phyloP scores from a whole-genome alignment of 805 yeast genomes.

The Alloascoidea hylecoeti region DNA sequence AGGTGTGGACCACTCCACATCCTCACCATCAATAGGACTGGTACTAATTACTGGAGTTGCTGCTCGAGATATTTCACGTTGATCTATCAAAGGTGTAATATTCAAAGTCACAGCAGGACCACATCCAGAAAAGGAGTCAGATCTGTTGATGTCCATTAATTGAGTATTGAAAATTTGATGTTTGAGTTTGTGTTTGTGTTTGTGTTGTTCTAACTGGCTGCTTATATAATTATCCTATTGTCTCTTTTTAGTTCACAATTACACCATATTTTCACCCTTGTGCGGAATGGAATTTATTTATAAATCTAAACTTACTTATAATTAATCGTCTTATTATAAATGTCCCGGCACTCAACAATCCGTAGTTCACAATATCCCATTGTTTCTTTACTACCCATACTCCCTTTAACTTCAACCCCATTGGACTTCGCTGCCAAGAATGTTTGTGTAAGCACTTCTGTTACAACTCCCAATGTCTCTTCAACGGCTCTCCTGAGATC shows the following conservation, averaged over 20 bases:
- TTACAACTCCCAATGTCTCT: conserved; percentile 22
- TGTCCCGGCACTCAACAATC: not conserved
- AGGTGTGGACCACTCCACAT: not conserved
- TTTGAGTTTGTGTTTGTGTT: too few species aligned
- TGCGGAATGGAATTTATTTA: too few species aligned
- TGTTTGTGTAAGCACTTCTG: conserved; percentile 27
- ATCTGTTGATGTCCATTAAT: too few species aligned
- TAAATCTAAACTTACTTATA: too few species aligned
- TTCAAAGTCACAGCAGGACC: not conserved
- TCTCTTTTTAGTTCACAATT: too few species aligned
- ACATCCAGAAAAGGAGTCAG: not conserved
- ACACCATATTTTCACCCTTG: too few species aligned
- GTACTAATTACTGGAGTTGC: conserved; percentile 1
- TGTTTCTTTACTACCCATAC: conserved; percentile 21
- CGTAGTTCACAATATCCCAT: conserved; percentile 1
- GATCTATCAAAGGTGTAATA: too few species aligned
- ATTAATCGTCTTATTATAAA: too few species aligned
- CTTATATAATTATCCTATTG: too few species aligned
- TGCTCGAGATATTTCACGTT: not conserved
- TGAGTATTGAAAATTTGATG: too few species aligned
- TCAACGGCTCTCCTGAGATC: conserved; percentile 23
- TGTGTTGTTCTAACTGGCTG: too few species aligned
- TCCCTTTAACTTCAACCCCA: not conserved
- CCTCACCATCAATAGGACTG: not conserved
- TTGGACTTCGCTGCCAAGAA: not conserved